phyloP scores from a whole-genome alignment of 2,329 filamentous ascomycete genomes.

The Colletotrichum higginsianum region DNA sequence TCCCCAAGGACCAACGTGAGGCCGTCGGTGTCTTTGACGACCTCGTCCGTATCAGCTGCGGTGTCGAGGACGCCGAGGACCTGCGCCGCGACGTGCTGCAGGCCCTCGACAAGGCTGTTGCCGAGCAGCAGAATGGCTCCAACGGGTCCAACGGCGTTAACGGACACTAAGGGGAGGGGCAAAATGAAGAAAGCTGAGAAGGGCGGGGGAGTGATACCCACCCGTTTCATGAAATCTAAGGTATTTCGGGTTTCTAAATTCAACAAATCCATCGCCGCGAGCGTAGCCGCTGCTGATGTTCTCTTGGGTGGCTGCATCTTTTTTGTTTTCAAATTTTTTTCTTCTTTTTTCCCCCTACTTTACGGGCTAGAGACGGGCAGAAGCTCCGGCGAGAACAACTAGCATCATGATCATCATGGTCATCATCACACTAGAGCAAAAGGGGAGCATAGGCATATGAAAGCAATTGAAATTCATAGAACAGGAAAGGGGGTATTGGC shows the following conservation, averaged over 20 bases:
- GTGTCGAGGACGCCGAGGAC: conserved; percentile 91
- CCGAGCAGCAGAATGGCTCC: conserved; percentile 44
- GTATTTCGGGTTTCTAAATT: background rate
- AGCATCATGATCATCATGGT: background rate
- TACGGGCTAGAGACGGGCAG: background rate
- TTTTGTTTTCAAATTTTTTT: background rate
- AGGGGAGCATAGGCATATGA: conserved; percentile 21
- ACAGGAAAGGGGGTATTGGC: conserved; percentile 33
- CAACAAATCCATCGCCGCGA: conserved; percentile 11
- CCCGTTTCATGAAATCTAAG: background rate
- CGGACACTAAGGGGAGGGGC: conserved; percentile 43
- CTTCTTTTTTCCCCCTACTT: background rate
- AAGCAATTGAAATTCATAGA: conserved; percentile 39
- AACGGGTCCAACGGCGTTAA: conserved; percentile 49
- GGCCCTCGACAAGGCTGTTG: conserved; percentile 83
- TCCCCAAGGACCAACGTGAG: conserved; percentile 91
- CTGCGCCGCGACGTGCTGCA: conserved; percentile 85
- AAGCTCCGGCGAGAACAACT: background rate
- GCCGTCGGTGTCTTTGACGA: conserved; percentile 96
- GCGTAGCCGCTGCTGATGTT: conserved; percentile 19
- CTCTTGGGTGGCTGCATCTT: conserved; percentile 25
- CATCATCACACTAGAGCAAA: conserved; percentile 2
- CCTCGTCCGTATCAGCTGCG: conserved; percentile 92
- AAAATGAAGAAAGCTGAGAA: background rate
- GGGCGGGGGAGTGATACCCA: background rate